Base-by-base conservation (phyloP, 768 basidiomycete species). In the Pisolithus tinctorius region DNA sequence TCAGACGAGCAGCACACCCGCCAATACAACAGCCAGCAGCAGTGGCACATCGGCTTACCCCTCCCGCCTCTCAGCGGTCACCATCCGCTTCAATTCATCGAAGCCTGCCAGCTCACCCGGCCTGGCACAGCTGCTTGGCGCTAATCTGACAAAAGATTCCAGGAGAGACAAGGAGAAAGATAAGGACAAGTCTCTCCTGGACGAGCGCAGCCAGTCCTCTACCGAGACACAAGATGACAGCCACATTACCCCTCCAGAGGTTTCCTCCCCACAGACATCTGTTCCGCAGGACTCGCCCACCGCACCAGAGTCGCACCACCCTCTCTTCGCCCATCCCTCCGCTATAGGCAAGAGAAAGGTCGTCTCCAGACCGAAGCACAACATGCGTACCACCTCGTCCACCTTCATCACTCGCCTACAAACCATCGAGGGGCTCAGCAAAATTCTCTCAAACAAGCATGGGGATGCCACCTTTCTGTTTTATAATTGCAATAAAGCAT, bases 341-440 rank as follows among this genome's bases (percentile, higher is more conserved):
- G 61, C 67, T 6, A 51, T 63, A 2, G 64, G 68, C 7, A 79
- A 79, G 49, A 88, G 87, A 75, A 86, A 84, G 71, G 81, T 83
- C 54, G 63, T 69, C 23, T 71, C 84, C 7, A 76, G 88, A 30
- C 91, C 93, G n/a, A 94, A 90, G 65, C 90, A 91, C 58, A 95
- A 88, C 60, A 84, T 96, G 57, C 79, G 88, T 49, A 91, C 91
- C 0, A 93, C 92, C 1, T 91, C 86, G 5, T 95, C 94, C 23
- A 89, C 89, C 2, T 97, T 97, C 67, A 87, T 97, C 56, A 86
- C 89, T 2, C 81, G 93, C 29, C 73, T 93, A 45, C 92, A 95
- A 58, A 84, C 79, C 50, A 74, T 79, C 39, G 93, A 96, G 63
- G 88, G 86, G 42, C 69, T 91, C 51, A 76, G 74, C 27, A 87